Evolutionary conservation across 1,284 basidiomycete genomes (phyloP), one percentile per base, ranked within the genome.

Genomic region (Rhodotorula sp.): DNA sequence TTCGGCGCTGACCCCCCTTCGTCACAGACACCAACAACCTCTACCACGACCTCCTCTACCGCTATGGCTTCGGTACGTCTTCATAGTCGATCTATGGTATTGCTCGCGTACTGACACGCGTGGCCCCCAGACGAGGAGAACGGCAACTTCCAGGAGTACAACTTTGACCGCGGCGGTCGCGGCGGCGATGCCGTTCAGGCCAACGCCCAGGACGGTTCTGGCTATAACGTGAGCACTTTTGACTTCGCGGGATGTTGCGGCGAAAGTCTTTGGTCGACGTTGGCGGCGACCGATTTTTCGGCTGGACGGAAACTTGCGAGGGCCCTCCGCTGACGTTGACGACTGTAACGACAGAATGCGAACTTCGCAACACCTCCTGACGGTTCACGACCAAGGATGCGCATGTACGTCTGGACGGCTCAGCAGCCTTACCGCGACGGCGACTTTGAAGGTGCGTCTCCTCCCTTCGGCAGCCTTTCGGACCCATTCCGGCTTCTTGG

Each of bases 351-450:
- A 76, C 71, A 82, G 83, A 30, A 55, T 74, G 83, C 83, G 74
- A 85, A 86, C 80, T 85, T 86, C 70, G 83, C 84, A 77, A 86
- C 84, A 7, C 81, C 80, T 57, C 81, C 79, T 7, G 81, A 82
- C 66, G 84, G 84, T 57, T 87, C 88, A 62, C 56, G 70, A 10
- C 69, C 67, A 20, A 48, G 70, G 18, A 71, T 95, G 90, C 86
- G 95, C 76, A 97, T 97, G 95, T 97, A 95, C 83, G 84, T 94
- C 58, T 97, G 95, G 95, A 90, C 91, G 82, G 92, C 91, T 1
- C 89, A 88, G 15, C 84, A 86, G 30, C 94, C 95, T 2, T 95
- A 90, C 84, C 85, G 94, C 37, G 95, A 98, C 78, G 95, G 95
- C 57, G 94, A 96, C 78, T 85, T 97, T 66, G 95, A 98, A 68